Evolutionary conservation across 2,329 filamentous ascomycete species (phyloP).

Genomic region (Cercospora zeina): DNA sequence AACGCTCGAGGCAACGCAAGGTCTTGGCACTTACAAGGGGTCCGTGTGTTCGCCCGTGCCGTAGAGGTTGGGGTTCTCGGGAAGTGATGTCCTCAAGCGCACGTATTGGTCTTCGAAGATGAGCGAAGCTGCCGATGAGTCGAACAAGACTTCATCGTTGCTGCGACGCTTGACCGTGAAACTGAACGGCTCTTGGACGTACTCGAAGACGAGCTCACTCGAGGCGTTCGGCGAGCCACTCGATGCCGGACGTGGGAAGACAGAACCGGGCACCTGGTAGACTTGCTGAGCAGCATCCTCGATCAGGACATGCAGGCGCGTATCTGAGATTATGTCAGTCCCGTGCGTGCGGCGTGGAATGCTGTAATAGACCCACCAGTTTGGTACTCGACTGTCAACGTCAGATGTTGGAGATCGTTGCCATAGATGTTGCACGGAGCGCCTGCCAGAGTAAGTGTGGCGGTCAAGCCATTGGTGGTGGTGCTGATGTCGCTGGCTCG

Average conservation of each 20-base stretch:
- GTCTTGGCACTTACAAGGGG: constrained; percentile 42
- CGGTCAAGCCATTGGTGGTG: constrained; percentile 60
- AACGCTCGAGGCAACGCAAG: too few relatives aligned
- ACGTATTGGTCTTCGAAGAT: constrained; percentile 80
- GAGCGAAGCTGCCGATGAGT: constrained; percentile 65
- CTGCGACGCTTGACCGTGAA: constrained; percentile 63
- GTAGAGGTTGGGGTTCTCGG: constrained; percentile 69
- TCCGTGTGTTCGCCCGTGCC: constrained; percentile 78
- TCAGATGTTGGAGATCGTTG: constrained; percentile 57
- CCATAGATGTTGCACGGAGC: constrained; percentile 63
- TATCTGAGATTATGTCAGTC: constrained; percentile 30
- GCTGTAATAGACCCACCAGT: constrained; percentile 48
- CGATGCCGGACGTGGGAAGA: constrained; percentile 62
- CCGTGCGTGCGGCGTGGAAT: constrained; percentile 9
- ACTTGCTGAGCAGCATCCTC: constrained; percentile 68
- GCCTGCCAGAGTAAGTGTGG: constrained; percentile 69
- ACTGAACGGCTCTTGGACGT: constrained; percentile 62
- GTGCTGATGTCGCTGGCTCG: constrained; percentile 60
- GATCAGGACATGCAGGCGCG: constrained; percentile 72
- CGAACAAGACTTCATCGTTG: constrained; percentile 64
- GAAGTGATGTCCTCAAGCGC: constrained; percentile 68
- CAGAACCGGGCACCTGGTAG: constrained; percentile 71
- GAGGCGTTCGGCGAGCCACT: constrained; percentile 27
- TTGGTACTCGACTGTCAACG: constrained; percentile 62
- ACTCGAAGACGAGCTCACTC: constrained; percentile 57